Conservation (phyloP, 108 stramenopile species). For the Hondaea fermentalgiana region DNA sequence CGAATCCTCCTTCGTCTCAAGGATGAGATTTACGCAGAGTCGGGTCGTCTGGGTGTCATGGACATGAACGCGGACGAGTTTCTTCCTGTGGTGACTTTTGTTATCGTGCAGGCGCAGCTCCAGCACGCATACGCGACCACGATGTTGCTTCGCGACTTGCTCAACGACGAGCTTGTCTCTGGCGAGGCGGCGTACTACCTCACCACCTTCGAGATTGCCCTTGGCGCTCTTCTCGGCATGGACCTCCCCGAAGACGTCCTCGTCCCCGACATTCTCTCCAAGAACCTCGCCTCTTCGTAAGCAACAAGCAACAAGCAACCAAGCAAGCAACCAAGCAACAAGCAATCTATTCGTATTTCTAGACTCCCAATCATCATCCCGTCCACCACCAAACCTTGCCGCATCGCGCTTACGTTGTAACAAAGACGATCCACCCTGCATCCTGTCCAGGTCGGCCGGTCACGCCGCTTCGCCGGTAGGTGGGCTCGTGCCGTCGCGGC, state of each 20-base stretch:
- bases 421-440: background rate
- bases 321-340: background rate
- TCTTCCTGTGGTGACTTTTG: background rate
- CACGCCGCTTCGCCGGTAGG: background rate
- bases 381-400: no score
- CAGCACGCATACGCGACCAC: background rate
- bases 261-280: background rate
- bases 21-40: background rate
- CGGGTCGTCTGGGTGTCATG: background rate
- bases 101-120: background rate
- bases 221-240: background rate
- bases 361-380: no score
- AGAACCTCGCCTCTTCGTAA: background rate
- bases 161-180: background rate
- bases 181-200: constrained; percentile 9
- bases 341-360: no score
- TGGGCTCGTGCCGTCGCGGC: background rate
- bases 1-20: background rate
- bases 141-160: background rate
- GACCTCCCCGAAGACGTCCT: background rate
- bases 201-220: constrained; percentile 6
- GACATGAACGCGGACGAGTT: constrained; percentile 17
- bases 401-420: background rate
- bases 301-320: background rate
- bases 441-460: background rate